Evolutionary conservation across 495 filamentous ascomycete genomes (phyloP), one percentile per base, ranked within the genome.

Genomic region (Chaetomium tenue): DNA sequence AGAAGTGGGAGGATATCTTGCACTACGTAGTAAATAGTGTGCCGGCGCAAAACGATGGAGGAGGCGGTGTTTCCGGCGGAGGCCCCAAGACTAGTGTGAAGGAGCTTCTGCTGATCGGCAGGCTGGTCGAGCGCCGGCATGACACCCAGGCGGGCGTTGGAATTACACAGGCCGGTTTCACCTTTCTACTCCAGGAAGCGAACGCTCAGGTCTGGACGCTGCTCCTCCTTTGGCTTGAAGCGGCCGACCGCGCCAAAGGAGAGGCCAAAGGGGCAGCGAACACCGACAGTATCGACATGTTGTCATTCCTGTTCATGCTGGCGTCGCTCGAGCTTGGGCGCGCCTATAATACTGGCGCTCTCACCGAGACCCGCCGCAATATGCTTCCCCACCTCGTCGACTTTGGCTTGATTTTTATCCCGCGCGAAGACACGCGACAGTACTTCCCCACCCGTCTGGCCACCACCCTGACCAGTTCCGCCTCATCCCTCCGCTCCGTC

Each of bases 181-280:
- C 90, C 0, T 98, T 98, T 67, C 82, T 98, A 12, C 79, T 98
- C 0, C 94, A 98, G 70, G 94, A 97, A 70, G 86, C 92, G 64
- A 97, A 96, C 72, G 91, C 92, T 5, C 94, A 98, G 74, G 92
- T 98, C 51, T 98, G 94, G 94, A 90, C 91, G 30, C 83, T 98
- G 26, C 81, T 98, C 7, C 89, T 98, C 42, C 87, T 97, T 37
- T 98, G 96, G 78, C 87, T 98, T 33, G 88, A 96, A 63, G 89
- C 90, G 58, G 87, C 90, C n/a, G 86, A 92, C 67, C 78, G 79
- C 58, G 79, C 61, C 54, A 68, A 66, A 7, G 20, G 25, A 28
- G 60, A 42, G 4, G 66, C 66, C 22, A 44, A 39, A 23, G 46
- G n/a, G 46, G 46, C 46, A 20, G 26, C 92, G 48, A 82, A 84